Percentiles rank a stretch among this genome's conserved stretches.
phyloP scores from a whole-genome alignment of 1,284 basidiomycete species.

The Inonotus hispidus region DNA sequence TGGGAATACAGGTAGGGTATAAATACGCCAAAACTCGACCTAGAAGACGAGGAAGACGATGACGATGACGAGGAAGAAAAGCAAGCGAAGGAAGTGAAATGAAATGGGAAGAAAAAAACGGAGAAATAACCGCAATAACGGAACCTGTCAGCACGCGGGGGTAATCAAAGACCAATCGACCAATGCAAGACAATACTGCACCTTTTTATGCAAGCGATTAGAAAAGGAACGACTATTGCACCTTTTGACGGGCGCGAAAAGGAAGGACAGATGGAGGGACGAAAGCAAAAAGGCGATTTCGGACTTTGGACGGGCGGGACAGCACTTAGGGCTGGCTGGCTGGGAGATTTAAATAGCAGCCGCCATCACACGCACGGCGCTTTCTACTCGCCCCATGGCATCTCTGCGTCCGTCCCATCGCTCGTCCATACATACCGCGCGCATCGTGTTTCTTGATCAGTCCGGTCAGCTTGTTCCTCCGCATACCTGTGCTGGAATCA shows the following conservation, averaged over 20 bases:
- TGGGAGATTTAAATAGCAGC: no score
- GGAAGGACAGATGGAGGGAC: background rate
- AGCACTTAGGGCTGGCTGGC: background rate
- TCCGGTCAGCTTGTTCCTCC: background rate
- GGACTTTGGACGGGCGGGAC: constrained; percentile 7
- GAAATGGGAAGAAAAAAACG: background rate
- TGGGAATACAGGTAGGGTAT: constrained; percentile 8
- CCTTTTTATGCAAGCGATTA: constrained; percentile 4
- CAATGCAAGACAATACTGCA: no score
- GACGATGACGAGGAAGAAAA: no score
- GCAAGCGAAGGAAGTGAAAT: no score
- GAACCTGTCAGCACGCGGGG: background rate
- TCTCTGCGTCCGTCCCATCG: no score
- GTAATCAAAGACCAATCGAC: background rate
- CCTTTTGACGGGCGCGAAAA: background rate
- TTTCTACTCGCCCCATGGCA: no score
- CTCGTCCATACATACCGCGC: background rate
- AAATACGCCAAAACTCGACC: background rate
- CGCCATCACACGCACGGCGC: no score
- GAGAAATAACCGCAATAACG: background rate
- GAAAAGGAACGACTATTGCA: background rate
- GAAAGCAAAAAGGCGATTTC: background rate
- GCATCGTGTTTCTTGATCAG: background rate
- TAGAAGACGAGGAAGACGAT: background rate
- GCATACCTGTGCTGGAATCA: background rate